A percentile compares a stretch with the other conserved stretches of the same genome.
These are phyloP conservation scores for Pythium aquatile DNA, from an alignment of 352 stramenopile genomes.

Conservation along the genomic window DNA sequence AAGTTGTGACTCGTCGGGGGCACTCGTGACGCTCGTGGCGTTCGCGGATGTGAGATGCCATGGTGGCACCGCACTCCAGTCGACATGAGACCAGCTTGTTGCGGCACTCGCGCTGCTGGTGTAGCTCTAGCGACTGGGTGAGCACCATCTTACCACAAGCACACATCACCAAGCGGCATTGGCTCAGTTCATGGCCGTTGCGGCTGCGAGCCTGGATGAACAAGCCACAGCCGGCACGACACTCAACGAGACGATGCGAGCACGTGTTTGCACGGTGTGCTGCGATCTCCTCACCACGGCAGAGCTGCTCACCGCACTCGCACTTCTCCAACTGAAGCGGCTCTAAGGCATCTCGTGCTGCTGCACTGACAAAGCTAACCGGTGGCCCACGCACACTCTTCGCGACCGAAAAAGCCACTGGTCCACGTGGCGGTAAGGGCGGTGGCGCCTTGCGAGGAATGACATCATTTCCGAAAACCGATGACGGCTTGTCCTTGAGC, in stretches of 20 bases:
- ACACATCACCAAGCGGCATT: slow-evolving; percentile 66
- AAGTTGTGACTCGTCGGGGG: slow-evolving; percentile 34
- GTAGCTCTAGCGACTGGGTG: slow-evolving; percentile 47
- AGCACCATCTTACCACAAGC: slow-evolving; percentile 65
- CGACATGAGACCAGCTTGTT: slow-evolving; percentile 44
- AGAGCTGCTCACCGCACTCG: slow-evolving; percentile 40
- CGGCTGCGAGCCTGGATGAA: slow-evolving; percentile 48
- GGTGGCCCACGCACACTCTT: not conserved
- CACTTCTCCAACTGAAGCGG: slow-evolving; percentile 28
- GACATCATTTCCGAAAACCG: slow-evolving; percentile 25
- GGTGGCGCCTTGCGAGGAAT: slow-evolving; percentile 17
- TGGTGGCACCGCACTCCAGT: slow-evolving; percentile 33
- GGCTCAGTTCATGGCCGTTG: slow-evolving; percentile 67
- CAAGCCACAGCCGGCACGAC: slow-evolving; percentile 48
- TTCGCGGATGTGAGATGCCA: slow-evolving; percentile 39
- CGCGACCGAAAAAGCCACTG: not conserved
- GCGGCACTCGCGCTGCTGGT: slow-evolving; percentile 51
- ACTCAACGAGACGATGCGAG: slow-evolving; percentile 45
- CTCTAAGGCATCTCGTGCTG: slow-evolving; percentile 1
- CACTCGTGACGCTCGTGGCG: slow-evolving; percentile 62
- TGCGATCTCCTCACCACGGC: slow-evolving; percentile 21
- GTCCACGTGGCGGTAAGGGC: too few species aligned
- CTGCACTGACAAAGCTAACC: not conserved
- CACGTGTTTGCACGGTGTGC: slow-evolving; percentile 36
- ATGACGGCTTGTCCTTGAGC: slow-evolving; percentile 29